These are phyloP conservation scores for Rhizopogon salebrosus DNA, from an alignment of 768 basidiomycete genomes.

Conservation along the genomic window DNA sequence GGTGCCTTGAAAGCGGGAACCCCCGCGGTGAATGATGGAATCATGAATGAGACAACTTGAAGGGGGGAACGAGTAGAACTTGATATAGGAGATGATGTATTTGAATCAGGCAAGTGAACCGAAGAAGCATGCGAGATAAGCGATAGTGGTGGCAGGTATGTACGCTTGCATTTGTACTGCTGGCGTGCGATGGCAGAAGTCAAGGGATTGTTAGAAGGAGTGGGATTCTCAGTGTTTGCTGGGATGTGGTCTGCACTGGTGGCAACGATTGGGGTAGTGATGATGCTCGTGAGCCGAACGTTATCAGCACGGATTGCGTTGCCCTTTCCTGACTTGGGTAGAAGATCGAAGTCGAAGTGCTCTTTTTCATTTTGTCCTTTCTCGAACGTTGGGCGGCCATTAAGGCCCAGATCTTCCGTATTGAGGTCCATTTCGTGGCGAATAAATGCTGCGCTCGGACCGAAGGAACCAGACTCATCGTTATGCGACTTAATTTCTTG, in stretches of 20 bases:
- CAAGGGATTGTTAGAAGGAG: background rate
- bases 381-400: constrained; percentile 1
- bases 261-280: background rate
- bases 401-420: constrained; percentile 1
- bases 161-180: constrained; percentile 26
- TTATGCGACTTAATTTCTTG: background rate
- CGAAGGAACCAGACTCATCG: constrained; percentile 5
- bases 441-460: constrained; percentile 27
- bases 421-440: constrained; percentile 9
- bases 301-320: background rate
- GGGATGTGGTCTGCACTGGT: background rate
- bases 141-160: background rate
- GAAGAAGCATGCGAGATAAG: background rate
- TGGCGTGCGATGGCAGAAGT: constrained; percentile 14
- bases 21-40: constrained; percentile 27
- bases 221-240: background rate
- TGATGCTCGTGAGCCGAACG: background rate
- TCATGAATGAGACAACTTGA: constrained; percentile 1
- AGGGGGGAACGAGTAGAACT: constrained; percentile 6
- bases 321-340: constrained; percentile 9
- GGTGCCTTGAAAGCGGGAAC: constrained; percentile 73
- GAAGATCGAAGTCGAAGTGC: constrained; percentile 24
- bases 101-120: background rate
- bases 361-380: constrained; percentile 10
- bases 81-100: background rate